Evolutionary conservation across 179 eudicot species (phyloP).

Genomic region (Silene vulgaris): DNA sequence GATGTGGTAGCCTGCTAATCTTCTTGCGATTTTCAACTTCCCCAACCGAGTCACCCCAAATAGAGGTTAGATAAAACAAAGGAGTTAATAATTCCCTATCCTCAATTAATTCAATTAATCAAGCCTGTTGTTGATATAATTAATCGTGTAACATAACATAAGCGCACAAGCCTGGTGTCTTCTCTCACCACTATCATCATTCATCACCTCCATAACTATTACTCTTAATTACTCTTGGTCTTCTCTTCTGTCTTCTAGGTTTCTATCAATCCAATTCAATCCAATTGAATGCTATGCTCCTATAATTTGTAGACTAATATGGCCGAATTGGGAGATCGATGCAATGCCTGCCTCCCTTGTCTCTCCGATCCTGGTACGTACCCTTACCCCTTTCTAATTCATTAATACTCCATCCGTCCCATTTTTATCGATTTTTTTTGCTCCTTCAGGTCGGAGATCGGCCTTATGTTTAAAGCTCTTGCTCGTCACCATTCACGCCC

Average conservation of each 20-base stretch:
- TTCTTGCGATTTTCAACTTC: too few species aligned
- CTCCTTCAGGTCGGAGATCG: slow-evolving; percentile 58
- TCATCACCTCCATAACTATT: neutral
- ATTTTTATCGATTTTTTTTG: neutral
- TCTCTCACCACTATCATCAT: neutral
- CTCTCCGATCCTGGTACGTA: slow-evolving; percentile 76
- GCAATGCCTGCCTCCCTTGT: slow-evolving; percentile 58
- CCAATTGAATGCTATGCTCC: neutral
- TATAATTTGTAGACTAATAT: slow-evolving; percentile 12
- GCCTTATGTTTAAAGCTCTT: slow-evolving; percentile 51
- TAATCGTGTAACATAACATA: too few species aligned
- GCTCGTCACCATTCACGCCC: slow-evolving; percentile 63
- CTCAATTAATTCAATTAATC: too few species aligned
- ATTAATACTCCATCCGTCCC: too few species aligned
- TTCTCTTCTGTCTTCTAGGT: neutral
- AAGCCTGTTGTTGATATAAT: too few species aligned
- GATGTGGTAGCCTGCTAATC: too few species aligned
- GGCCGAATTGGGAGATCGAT: slow-evolving; percentile 47
- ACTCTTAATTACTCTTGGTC: neutral
- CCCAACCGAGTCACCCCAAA: too few species aligned
- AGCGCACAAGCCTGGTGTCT: neutral
- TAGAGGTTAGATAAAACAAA: too few species aligned
- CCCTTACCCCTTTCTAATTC: neutral
- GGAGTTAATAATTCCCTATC: too few species aligned
- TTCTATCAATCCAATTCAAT: neutral